Evolutionary conservation across 768 basidiomycete species (phyloP).

Genomic region (Chalciporus chontae): DNA sequence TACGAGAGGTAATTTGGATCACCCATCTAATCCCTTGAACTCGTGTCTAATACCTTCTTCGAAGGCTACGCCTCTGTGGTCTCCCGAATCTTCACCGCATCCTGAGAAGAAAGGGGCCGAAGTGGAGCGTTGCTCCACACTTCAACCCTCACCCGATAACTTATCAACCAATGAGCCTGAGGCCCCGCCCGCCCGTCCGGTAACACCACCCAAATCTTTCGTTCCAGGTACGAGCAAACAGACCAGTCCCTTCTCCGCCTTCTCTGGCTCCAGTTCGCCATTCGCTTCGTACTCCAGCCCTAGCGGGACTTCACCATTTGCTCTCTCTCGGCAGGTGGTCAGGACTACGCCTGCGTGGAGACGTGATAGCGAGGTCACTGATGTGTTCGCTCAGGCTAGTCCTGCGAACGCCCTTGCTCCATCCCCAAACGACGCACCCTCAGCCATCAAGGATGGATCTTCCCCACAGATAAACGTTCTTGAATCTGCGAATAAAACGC

Average conservation of each 20-base stretch:
- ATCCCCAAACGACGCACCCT: conserved; percentile 19
- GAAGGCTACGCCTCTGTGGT: conserved; percentile 11
- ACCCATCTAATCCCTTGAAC: background rate
- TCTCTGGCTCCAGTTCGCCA: conserved; percentile 34
- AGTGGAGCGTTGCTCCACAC: conserved; percentile 9
- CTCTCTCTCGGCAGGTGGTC: conserved; percentile 10
- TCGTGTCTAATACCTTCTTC: conserved; percentile 9
- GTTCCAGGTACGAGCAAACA: conserved; percentile 7
- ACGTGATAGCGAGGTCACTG: conserved; percentile 5
- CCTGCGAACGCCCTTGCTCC: conserved; percentile 9
- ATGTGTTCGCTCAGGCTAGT: conserved; percentile 8
- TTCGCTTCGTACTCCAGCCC: conserved; percentile 30
- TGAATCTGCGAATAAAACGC: background rate
- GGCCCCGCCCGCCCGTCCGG: conserved; percentile 7
- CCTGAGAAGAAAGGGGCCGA: conserved; percentile 11
- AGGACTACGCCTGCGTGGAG: conserved; percentile 28
- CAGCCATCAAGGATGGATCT: background rate
- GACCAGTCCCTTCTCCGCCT: conserved; percentile 38
- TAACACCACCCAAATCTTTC: conserved; percentile 12
- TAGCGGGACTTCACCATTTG: conserved; percentile 24
- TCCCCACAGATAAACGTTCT: background rate
- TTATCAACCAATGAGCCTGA: conserved; percentile 8
- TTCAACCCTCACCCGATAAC: conserved; percentile 3
- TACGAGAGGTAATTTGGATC: conserved; percentile 14
- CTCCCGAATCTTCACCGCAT: background rate